Evolutionary conservation across 1,284 basidiomycete species (phyloP), one percentile per base, ranked within the genome.

Genomic region (Sporisorium iseilematis-ciliati): DNA sequence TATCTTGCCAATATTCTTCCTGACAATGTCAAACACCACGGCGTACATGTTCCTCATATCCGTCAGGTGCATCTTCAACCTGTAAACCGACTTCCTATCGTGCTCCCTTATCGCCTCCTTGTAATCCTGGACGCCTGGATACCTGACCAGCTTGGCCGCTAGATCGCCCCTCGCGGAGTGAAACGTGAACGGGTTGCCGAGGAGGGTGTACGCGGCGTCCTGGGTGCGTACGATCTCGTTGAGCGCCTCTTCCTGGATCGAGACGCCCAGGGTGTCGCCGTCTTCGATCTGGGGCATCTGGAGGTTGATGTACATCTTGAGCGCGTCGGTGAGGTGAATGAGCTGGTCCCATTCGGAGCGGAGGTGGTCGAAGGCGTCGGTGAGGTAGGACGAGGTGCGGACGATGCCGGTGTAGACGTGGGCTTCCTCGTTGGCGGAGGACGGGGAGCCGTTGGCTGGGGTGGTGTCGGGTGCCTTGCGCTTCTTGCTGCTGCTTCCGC

Each of bases 231-330:
- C 71, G n/a, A 77, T 69, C 41, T 77, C 75, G 51, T 71, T 71
- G 25, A 77, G 59, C 21, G 71, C 75, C 41, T 77, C 75, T 67
- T 77, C 75, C 42, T 77, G 75, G 18, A 77, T 69, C 8, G 71
- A 74, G 16, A 74, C 71, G 29, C 75, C 75, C 11, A 77, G 75
- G 4, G 75, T 77, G 38, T 77, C 75, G 43, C 75, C 75, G 53
- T 77, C 75, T 53, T 77, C 75, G 67, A 77, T 77, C 45, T 69
- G 60, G 18, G 75, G 75, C 61, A 77, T 74, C 40, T 67, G 67
- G 1, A 77, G 67, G 52, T 77, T 77, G 67, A 77, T 75, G 58
- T 71, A 77, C 71, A 77, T 75, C 29, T 77, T 77, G 48, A 77
- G 61, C 2, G 61, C 50, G 49, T 77, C 75, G 55, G 62, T 77